Evolutionary conservation across 306 rosid species (phyloP), one percentile per base, ranked within the genome.

Genomic region (Canavalia ensiformis): DNA sequence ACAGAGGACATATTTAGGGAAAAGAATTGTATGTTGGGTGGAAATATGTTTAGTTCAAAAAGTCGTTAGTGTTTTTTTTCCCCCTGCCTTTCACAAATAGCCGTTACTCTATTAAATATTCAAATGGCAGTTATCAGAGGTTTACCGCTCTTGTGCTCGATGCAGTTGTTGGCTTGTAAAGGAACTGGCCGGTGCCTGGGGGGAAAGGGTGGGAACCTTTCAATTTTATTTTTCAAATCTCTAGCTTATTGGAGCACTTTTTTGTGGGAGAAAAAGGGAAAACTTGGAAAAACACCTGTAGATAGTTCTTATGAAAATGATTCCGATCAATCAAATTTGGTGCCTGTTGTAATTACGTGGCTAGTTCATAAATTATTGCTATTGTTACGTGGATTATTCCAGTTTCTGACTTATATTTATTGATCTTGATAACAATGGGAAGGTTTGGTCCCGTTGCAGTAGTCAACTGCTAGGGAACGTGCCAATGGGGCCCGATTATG

Each of bases 71-170:
- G 70, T 73, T 76, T 78, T 78, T 87, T 69, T 75, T 88, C 84
- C 88, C 52, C 82, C 56, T 81, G 76, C 74, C 74, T 77, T 84
- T 89, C 72, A 76, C 76, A 75, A 46, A 39, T 93, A 89, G 96
- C 94, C 92, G 97, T 89, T 89, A 45, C 83, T 83, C 78, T 79
- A 52, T 73, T 63, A 73, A 68, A 68, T 75, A 71, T 93, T 92
- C 91, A 91, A 93, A 87, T 86, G 96, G 79, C 81, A 88, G 96
- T 93, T 93, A 88, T 68, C 68, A 84, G 89, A 75, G 88, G 84
- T 87, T 84, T 82, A 81, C 87, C 80, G 87, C 90, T 83, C 68
- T 78, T 56, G 80, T 78, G 67, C 77, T 69, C 64, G 25, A 75
- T 56, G 83, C 77, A 59, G 78, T 54, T 47, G 76, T 78, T 82